Percentiles rank a stretch among this genome's conserved stretches.
Conservation (phyloP, 257 asterid genomes). For the Osmanthus fragrans region DNA sequence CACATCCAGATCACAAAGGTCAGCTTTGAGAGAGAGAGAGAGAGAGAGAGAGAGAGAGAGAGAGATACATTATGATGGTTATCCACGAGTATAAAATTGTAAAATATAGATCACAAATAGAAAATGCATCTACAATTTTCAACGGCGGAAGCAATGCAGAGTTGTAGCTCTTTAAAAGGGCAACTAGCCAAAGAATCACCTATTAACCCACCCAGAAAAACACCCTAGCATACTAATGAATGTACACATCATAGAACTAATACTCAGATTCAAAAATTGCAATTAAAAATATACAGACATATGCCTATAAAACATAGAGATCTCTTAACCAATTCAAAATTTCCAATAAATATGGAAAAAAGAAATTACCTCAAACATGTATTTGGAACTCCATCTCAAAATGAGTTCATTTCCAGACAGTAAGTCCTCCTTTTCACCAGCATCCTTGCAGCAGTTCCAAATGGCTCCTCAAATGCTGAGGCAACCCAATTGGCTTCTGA, state of each 20-base stretch:
- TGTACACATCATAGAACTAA: too few relatives aligned
- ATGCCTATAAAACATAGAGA: slow-evolving; percentile 13
- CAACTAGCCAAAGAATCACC: not conserved
- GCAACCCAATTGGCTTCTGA: slow-evolving; percentile 25
- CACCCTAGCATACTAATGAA: not conserved
- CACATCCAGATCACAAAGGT: not conserved
- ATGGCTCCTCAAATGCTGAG: slow-evolving; percentile 23
- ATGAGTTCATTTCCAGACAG: slow-evolving; percentile 27
- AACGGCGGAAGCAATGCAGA: not conserved
- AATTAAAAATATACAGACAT: not conserved
- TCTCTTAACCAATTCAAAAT: slow-evolving; percentile 9
- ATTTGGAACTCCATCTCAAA: not conserved
- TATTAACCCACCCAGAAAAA: not conserved
- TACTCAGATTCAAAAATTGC: not conserved
- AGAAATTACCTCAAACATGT: slow-evolving; percentile 35
- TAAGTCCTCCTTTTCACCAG: slow-evolving; percentile 25
- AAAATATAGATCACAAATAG: not conserved
- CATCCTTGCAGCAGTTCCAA: slow-evolving; percentile 25
- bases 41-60: not conserved
- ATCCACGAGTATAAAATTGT: not conserved
- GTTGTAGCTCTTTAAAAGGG: not conserved
- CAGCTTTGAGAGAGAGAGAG: not conserved
- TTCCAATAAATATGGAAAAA: not conserved
- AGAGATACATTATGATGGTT: not conserved
- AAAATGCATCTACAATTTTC: not conserved